These are phyloP conservation scores for Apiospora saccharicola DNA, from an alignment of 2,329 filamentous ascomycete species.

Conservation along the genomic window DNA sequence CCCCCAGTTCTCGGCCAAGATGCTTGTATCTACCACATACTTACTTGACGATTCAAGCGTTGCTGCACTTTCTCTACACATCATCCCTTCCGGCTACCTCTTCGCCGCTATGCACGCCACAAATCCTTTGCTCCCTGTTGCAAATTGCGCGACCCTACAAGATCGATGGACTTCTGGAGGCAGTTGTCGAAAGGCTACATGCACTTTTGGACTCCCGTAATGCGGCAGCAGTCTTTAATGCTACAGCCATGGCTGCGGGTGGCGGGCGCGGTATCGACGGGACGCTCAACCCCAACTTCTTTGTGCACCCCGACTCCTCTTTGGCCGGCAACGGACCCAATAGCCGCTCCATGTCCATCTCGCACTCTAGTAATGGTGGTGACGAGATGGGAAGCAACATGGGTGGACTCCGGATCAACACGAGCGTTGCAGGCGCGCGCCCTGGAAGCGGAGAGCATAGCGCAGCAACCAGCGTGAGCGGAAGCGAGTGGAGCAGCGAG, in stretches of 20 bases:
- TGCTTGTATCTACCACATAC: slow-evolving; percentile 95
- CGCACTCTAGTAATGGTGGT: slow-evolving; percentile 37
- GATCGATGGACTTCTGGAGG: slow-evolving; percentile 90
- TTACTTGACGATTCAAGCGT: slow-evolving; percentile 83
- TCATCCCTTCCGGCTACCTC: slow-evolving; percentile 81
- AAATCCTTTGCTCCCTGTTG: slow-evolving; percentile 93
- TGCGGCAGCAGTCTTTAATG: slow-evolving; percentile 96
- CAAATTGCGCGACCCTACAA: slow-evolving; percentile 94
- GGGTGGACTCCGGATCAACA: slow-evolving; percentile 58
- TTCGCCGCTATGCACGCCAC: slow-evolving; percentile 86
- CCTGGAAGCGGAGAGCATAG: slow-evolving; percentile 57
- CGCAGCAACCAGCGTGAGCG: slow-evolving; percentile 59
- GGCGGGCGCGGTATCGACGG: slow-evolving; percentile 85
- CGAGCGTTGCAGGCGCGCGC: slow-evolving; percentile 58
- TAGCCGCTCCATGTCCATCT: slow-evolving; percentile 40
- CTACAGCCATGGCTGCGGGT: slow-evolving; percentile 95
- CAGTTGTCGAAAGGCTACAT: slow-evolving; percentile 90
- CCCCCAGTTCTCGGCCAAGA: slow-evolving; percentile 75
- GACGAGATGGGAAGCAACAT: slow-evolving; percentile 35
- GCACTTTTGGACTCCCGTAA: slow-evolving; percentile 90
- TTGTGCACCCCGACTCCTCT: slow-evolving; percentile 53
- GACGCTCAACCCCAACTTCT: slow-evolving; percentile 68
- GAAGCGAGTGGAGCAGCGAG: slow-evolving; percentile 53
- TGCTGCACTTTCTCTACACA: slow-evolving; percentile 94
- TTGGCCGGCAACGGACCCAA: slow-evolving; percentile 33